Conservation (phyloP, 2,329 filamentous ascomycete genomes). For the Penicillium sp. region DNA sequence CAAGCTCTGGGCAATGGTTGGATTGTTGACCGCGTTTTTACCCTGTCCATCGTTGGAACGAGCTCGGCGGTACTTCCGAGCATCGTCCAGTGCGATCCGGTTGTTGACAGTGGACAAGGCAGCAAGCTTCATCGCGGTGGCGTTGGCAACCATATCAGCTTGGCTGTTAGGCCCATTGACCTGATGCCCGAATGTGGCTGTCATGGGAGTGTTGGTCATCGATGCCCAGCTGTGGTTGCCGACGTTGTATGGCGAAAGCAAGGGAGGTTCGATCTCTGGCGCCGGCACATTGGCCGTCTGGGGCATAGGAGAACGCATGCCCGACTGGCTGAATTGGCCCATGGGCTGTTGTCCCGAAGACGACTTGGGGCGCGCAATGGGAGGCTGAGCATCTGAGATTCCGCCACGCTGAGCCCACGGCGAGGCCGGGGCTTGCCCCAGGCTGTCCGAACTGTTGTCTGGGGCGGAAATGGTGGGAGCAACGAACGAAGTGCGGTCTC, state of each 20-base stretch:
- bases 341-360: constrained; percentile 71
- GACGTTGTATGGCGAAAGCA: constrained; percentile 73
- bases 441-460: constrained; percentile 54
- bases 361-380: constrained; percentile 65
- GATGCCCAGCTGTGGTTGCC: constrained; percentile 94
- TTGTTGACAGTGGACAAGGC: constrained; percentile 97
- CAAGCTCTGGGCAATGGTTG: constrained; percentile 62
- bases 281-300: constrained; percentile 78
- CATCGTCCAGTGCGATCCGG: constrained; percentile 91
- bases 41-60: constrained; percentile 72
- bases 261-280: constrained; percentile 68
- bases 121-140: constrained; percentile 97
- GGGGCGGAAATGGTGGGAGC: constrained; percentile 69
- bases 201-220: constrained; percentile 97
- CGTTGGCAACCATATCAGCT: constrained; percentile 97
- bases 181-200: constrained; percentile 66
- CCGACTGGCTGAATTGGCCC: constrained; percentile 88
- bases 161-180: constrained; percentile 51
- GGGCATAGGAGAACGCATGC: constrained; percentile 73
- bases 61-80: constrained; percentile 88
- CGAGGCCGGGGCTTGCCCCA: constrained; percentile 63
- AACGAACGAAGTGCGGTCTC: constrained; percentile 67
- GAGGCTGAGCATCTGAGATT: constrained; percentile 44
- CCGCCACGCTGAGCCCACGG: constrained; percentile 64
- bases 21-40: constrained; percentile 42